These are phyloP conservation scores for Brettanomyces sp. DNA, from an alignment of 805 yeast genomes.

Conservation along the genomic window DNA sequence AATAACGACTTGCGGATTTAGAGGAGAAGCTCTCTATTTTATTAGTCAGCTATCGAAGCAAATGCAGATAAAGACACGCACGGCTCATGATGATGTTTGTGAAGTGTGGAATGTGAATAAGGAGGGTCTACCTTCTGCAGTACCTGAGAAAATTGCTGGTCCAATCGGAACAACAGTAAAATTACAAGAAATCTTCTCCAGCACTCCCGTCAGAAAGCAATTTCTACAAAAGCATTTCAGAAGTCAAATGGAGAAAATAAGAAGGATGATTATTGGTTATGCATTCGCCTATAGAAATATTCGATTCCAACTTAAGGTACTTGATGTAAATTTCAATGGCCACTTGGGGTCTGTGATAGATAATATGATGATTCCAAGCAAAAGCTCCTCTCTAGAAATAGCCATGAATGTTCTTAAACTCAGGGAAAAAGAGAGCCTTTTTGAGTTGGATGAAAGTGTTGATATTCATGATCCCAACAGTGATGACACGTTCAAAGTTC, in stretches of 20 bases:
- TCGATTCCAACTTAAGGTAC: slow-evolving; percentile 22
- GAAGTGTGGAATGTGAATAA: slow-evolving; percentile 28
- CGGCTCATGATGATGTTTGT: slow-evolving; percentile 21
- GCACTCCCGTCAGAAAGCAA: slow-evolving; percentile 26
- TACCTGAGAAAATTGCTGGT: slow-evolving; percentile 16
- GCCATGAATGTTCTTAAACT: slow-evolving; percentile 12
- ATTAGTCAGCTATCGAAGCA: slow-evolving; percentile 25
- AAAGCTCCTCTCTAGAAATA: slow-evolving; percentile 5
- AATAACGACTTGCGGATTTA: slow-evolving; percentile 32
- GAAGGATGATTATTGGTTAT: slow-evolving; percentile 21
- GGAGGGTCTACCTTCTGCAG: slow-evolving; percentile 17
- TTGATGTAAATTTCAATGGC: slow-evolving; percentile 11
- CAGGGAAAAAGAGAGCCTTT: slow-evolving; percentile 9
- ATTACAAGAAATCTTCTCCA: slow-evolving; percentile 23
- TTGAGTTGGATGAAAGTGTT: slow-evolving; percentile 7
- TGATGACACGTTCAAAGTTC: neutral
- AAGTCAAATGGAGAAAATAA: slow-evolving; percentile 17
- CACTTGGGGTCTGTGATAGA: slow-evolving; percentile 6
- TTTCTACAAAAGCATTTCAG: slow-evolving; percentile 19
- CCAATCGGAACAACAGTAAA: slow-evolving; percentile 28
- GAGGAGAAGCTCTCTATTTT: slow-evolving; percentile 40
- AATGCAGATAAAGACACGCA: slow-evolving; percentile 24
- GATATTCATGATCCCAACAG: neutral
- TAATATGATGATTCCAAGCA: slow-evolving; percentile 6
- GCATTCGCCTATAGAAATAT: slow-evolving; percentile 22